Evolutionary conservation across 1,284 basidiomycete species (phyloP).

Genomic region (Rhodotorula sp.): DNA sequence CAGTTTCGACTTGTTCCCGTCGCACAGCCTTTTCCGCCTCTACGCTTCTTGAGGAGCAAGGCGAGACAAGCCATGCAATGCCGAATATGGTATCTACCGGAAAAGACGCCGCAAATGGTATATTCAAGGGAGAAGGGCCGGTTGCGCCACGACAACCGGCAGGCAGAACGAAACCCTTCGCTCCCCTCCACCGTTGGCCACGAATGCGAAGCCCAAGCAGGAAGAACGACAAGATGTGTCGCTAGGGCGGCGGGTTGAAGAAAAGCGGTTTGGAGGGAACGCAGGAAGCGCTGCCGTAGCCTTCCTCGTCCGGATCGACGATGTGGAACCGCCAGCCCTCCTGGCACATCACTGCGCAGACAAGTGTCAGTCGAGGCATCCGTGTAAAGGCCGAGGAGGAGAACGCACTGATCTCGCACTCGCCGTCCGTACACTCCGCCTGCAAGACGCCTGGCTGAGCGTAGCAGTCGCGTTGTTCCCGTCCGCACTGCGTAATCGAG

Average conservation of each 20-base stretch:
- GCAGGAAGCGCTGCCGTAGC: slow-evolving; percentile 4
- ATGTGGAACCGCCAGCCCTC: slow-evolving; percentile 12
- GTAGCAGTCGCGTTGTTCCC: slow-evolving; percentile 15
- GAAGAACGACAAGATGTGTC: not conserved
- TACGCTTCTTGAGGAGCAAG: no score
- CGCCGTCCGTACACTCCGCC: slow-evolving; percentile 8
- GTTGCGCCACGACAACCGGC: not conserved
- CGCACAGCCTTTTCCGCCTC: no score
- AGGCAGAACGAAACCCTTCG: not conserved
- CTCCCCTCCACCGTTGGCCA: not conserved
- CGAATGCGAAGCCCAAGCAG: no score
- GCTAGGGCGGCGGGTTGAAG: not conserved
- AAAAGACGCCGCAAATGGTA: not conserved
- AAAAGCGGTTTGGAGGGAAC: slow-evolving; percentile 13
- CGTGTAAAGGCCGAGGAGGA: not conserved
- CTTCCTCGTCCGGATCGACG: not conserved
- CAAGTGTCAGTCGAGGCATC: rapidly evolving
- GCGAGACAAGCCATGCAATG: no score
- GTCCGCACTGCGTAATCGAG: slow-evolving; percentile 12
- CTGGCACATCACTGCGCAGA: slow-evolving; percentile 12
- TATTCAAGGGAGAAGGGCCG: no score
- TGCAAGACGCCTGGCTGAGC: slow-evolving; percentile 15
- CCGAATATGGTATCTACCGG: not conserved
- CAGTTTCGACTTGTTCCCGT: not conserved
- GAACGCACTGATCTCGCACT: slow-evolving; percentile 21